Base-by-base conservation (phyloP, 2,329 filamentous ascomycete genomes). In the Beauveria varroae region DNA sequence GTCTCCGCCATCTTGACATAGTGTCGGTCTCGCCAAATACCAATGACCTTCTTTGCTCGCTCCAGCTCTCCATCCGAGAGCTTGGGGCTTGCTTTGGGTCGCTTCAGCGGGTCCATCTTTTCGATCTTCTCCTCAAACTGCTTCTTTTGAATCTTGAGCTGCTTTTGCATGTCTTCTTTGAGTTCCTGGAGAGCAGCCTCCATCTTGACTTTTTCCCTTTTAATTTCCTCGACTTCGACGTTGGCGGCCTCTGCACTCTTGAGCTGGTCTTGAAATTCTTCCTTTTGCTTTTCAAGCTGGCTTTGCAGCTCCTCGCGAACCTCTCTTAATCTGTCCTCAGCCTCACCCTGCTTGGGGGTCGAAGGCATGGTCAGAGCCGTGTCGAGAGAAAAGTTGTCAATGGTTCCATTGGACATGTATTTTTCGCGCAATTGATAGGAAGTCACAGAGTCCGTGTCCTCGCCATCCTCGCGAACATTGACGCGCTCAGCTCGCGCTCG, bases 331-430 rank as follows among this genome's bases (percentile, higher is more conserved):
- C 82, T 84, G 28, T 93, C 88, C 53, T 93, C 91, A 0, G 86
- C 84, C 61, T 93, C 91, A 26, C 83, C 84, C 63, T 89, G 86
- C 63, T 86, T 90, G 2, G 95, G 95, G 0, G 93, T 98, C 0
- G 92, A 96, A 2, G 95, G 95, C 81, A 97, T 92, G 0, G 95
- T 99, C 56, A 99, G 80, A 14, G 88, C 89, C 1, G 95, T 99
- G 71, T 99, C 95, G 18, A 99, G 80, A 2, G 93, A 98, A 69
- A 97, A 95, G 71, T 96, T 97, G 75, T 99, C 95, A 58, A 98
- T 82, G 0, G 93, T 97, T 2, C 93, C 93, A 60, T 89, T 95
- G 3, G 93, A 97, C 78, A 96, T 85, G 74, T 98, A 98, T 70
- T 98, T 98, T 68, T 99, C 95, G 57, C 95, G 84, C 34, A 93